Evolutionary conservation across 2,329 filamentous ascomycete species (phyloP).

Genomic region (Shiraia sp.): DNA sequence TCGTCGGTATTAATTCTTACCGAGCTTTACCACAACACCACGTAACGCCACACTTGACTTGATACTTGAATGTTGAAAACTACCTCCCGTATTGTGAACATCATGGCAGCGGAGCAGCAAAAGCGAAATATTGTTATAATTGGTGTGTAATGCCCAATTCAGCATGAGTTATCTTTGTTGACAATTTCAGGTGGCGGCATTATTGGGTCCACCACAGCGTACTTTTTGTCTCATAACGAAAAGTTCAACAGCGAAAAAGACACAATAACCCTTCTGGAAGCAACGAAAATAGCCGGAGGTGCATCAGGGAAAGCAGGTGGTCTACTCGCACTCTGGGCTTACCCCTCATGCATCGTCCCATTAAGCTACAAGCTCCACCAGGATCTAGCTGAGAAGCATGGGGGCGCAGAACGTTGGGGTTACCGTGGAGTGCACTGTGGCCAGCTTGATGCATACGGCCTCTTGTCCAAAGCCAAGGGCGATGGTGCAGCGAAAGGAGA

Average conservation of each 20-base stretch:
- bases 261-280: conserved; percentile 84
- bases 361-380: conserved; percentile 83
- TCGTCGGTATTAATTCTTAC: conserved; percentile 17
- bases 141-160: conserved; percentile 19
- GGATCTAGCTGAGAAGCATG: conserved; percentile 82
- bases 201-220: conserved; percentile 88
- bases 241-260: conserved; percentile 75
- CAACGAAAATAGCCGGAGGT: conserved; percentile 80
- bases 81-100: conserved; percentile 15
- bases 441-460: conserved; percentile 58
- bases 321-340: conserved; percentile 87
- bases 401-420: conserved; percentile 79
- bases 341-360: conserved; percentile 80
- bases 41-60: conserved; percentile 17
- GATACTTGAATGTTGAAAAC: conserved; percentile 23
- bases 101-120: conserved; percentile 30
- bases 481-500: conserved; percentile 37
- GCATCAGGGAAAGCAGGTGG: conserved; percentile 95
- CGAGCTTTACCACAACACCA: conserved; percentile 16
- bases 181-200: conserved; percentile 75
- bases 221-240: conserved; percentile 85
- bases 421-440: conserved; percentile 82
- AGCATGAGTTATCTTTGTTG: not conserved
- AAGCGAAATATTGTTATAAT: conserved; percentile 43
- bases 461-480: conserved; percentile 32